Evolutionary conservation across 345 rosid species (phyloP).

Genomic region (Aquilaria yunnanensis): DNA sequence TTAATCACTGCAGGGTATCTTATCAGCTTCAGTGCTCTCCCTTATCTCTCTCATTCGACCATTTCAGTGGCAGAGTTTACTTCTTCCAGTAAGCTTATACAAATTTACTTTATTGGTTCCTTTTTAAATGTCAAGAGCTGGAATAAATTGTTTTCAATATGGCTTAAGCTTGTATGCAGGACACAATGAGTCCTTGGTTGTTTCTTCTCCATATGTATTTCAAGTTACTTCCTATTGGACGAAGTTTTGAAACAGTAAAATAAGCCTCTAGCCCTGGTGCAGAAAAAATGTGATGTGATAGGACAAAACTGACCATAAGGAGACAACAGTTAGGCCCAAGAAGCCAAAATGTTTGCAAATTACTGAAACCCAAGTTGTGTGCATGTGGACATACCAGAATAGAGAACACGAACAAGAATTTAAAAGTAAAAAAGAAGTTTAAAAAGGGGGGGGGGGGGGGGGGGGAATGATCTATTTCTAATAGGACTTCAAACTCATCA

Average conservation of each 20-base stretch:
- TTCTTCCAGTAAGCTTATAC: constrained; percentile 74
- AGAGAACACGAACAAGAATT: too few species aligned
- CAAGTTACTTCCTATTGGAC: neutral
- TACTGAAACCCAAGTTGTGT: too few species aligned
- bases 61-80: constrained; percentile 97
- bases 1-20: constrained; percentile 64
- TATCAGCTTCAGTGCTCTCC: constrained; percentile 83
- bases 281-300: neutral
- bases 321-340: neutral
- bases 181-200: neutral
- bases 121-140: constrained; percentile 6
- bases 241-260: neutral
- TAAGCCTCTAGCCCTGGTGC: neutral
- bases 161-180: neutral
- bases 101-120: constrained; percentile 6
- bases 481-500: too few species aligned
- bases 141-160: constrained; percentile 13
- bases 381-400: too few species aligned
- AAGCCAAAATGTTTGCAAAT: too few species aligned
- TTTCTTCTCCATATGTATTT: neutral
- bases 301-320: neutral
- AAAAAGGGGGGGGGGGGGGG: too few species aligned
- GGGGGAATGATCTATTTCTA: too few species aligned
- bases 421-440: too few species aligned
- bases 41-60: constrained; percentile 87